A percentile compares a stretch with the other conserved stretches of the same genome.
phyloP scores from a whole-genome alignment of 169 alveolate genomes.

The Miamiensis avidus region DNA sequence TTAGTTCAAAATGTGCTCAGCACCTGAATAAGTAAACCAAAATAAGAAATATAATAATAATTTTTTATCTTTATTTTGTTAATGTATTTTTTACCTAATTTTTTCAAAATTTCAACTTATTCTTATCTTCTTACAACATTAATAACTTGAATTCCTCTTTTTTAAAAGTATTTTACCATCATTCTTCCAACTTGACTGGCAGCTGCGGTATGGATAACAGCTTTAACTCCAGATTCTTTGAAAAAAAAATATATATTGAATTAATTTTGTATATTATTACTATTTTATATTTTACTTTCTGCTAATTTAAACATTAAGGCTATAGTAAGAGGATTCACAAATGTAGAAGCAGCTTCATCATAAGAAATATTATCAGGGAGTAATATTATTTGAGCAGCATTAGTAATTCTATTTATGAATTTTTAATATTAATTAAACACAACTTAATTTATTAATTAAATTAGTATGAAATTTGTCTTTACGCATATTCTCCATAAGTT shows the following conservation, averaged over 20 bases:
- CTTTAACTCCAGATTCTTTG: constrained; percentile 27
- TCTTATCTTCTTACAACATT: constrained; percentile 62
- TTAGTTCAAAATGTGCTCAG: constrained; percentile 56
- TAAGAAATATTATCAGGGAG: constrained; percentile 34
- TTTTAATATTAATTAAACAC: too few species aligned
- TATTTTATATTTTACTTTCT: not conserved
- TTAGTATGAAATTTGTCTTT: not conserved
- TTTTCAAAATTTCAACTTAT: constrained; percentile 40
- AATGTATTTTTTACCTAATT: constrained; percentile 21
- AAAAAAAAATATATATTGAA: too few species aligned
- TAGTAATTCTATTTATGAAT: not conserved
- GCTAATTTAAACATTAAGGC: constrained; percentile 32
- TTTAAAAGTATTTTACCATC: constrained; percentile 39
- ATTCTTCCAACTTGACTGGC: constrained; percentile 58
- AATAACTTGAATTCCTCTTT: constrained; percentile 45
- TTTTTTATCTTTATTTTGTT: too few species aligned
- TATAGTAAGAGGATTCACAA: constrained; percentile 42
- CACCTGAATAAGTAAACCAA: constrained; percentile 14
- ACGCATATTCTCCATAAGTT: constrained; percentile 34
- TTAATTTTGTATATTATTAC: not conserved
- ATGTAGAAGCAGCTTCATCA: constrained; percentile 18
- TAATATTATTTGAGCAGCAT: constrained; percentile 16
- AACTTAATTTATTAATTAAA: too few species aligned
- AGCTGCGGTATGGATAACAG: constrained; percentile 55
- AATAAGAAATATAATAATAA: too few species aligned